Evolutionary conservation across 2,329 filamentous ascomycete species (phyloP).

Genomic region (Penicillium sp.): DNA sequence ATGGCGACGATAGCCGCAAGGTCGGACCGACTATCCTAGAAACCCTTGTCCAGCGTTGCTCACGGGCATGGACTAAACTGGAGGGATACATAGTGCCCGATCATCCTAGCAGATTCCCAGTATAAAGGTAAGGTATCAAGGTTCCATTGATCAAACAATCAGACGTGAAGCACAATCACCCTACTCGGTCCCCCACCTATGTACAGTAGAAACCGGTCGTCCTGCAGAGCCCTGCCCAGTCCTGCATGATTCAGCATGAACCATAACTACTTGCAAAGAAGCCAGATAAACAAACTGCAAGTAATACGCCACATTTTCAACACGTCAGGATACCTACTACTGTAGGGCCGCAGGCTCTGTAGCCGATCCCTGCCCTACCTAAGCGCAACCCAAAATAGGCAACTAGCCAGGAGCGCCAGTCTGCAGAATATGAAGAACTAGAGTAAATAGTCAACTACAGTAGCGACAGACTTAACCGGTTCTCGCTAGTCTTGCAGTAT

Average conservation of each 20-base stretch:
- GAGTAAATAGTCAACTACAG: not conserved
- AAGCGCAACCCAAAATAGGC: not conserved
- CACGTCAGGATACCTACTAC: too few species aligned
- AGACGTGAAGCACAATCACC: not conserved
- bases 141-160: not conserved
- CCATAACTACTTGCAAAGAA: not conserved
- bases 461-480: not conserved
- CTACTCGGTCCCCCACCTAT: not conserved
- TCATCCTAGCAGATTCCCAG: not conserved
- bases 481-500: constrained; percentile 4
- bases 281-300: constrained; percentile 13
- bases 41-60: not conserved
- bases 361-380: not conserved
- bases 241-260: constrained; percentile 3
- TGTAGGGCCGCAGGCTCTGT: too few species aligned
- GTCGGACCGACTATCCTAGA: not conserved
- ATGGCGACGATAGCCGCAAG: not conserved
- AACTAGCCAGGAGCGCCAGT: not conserved
- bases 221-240: not conserved
- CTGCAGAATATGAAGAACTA: not conserved
- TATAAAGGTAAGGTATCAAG: not conserved
- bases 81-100: not conserved
- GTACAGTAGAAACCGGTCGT: not conserved
- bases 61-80: not conserved
- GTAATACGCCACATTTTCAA: constrained; percentile 15